Base-by-base conservation (phyloP, 2,329 filamentous ascomycete genomes). In the Aspergillus sp. region DNA sequence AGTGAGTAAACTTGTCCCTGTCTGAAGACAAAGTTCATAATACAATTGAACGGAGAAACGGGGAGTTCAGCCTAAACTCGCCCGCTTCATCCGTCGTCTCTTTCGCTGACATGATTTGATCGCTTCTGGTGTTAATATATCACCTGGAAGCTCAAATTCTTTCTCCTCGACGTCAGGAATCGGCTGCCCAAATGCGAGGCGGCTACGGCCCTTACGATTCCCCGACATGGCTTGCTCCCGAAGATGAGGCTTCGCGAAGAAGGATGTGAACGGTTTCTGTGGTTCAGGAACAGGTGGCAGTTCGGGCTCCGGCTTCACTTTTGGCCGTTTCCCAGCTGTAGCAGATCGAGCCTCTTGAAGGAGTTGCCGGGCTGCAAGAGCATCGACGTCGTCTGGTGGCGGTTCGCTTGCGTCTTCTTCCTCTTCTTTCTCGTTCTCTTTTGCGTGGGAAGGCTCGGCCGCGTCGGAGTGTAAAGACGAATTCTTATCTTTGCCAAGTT, bases 181-280 rank as follows among this genome's bases (percentile, higher is more conserved):
- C 0, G 89, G 83, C 24, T 88, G 84, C 0, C 93, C 93, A 83
- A 95, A 98, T 3, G 93, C 93, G 48, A 89, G 80, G 15, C 87
- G 81, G 51, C 83, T 89, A 49, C 91, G 83, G 43, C 86, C 85
- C 52, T 90, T 85, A 34, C 91, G 83, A 48, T 85, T 81, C 64
- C 85, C 86, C 60, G 85, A 88, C n/a, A 96, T 75, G 9, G 93
- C 91, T 6, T 87, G 85, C 20, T 92, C 90, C 24, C 93, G 88
- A 59, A 93, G 83, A 68, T 96, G 87, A 22, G 83, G 86, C 75
- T 95, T 92, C 17, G 82, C 74, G 71, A 92, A 98, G 77, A 97
- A 97, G 0, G 91, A 96, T n/a, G 80, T 89, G 69, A 97, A 92
- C 38, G 90, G 88, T 57, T 81, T 83, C 17, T 53, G 44, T 22